A percentile compares a stretch with the other conserved stretches of the same genome.
phyloP scores from a whole-genome alignment of 495 filamentous ascomycete genomes.

The Darksidea phi region DNA sequence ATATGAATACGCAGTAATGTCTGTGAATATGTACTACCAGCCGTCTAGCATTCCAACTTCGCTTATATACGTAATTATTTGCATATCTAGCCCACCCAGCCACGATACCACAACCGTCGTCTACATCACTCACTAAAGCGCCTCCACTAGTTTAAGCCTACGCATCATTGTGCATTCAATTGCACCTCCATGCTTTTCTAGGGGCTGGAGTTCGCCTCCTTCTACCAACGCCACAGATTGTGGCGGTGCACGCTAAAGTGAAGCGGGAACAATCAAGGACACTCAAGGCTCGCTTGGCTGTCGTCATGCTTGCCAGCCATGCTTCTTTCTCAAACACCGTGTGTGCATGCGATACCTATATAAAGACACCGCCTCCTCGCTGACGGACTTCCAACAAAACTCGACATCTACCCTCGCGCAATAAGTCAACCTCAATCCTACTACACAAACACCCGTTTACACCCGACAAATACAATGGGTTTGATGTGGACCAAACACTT shows the following conservation, averaged over 20 bases:
- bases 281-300: background rate
- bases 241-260: background rate
- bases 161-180: too few relatives aligned
- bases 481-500: slow-evolving; percentile 40
- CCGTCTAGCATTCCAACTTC: too few relatives aligned
- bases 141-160: too few relatives aligned
- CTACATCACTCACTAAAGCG: too few relatives aligned
- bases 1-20: too few relatives aligned
- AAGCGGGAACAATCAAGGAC: background rate
- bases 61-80: too few relatives aligned
- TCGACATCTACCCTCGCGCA: background rate
- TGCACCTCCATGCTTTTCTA: too few relatives aligned
- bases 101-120: too few relatives aligned
- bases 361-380: background rate
- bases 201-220: too few relatives aligned
- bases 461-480: background rate
- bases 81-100: too few relatives aligned
- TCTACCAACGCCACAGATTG: background rate
- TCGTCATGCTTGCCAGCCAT: background rate
- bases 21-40: too few relatives aligned
- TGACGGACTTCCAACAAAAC: background rate
- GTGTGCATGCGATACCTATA: background rate
- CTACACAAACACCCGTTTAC: background rate
- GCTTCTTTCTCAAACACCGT: background rate
- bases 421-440: background rate